phyloP scores from a whole-genome alignment of 164 flowering plant genomes.

The Vitis cinerea region DNA sequence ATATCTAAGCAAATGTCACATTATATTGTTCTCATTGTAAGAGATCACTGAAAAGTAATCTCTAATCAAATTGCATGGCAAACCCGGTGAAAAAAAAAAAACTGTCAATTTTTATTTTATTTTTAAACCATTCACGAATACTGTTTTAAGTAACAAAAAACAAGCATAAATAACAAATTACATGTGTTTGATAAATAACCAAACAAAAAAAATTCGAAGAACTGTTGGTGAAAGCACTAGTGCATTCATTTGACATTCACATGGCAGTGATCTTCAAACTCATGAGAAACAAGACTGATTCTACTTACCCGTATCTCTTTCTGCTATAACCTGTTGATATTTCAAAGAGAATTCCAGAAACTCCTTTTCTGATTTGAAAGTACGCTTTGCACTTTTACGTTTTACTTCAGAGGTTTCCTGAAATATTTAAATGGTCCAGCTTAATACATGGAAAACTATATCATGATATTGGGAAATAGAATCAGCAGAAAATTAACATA shows the following conservation, averaged over 20 bases:
- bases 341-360: conserved; percentile 81
- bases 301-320: conserved; percentile 80
- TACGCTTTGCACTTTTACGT: conserved; percentile 69
- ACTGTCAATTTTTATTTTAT: neutral
- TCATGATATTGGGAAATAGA: neutral
- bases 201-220: neutral
- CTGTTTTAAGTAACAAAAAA: neutral
- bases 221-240: neutral
- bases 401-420: conserved; percentile 75
- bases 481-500: too few species aligned
- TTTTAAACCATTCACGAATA: too few species aligned
- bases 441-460: neutral
- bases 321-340: conserved; percentile 86
- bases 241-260: neutral
- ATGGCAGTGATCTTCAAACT: neutral
- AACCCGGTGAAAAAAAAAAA: too few species aligned
- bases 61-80: too few species aligned
- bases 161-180: neutral
- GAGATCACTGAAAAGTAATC: too few species aligned
- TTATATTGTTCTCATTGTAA: too few species aligned
- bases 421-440: conserved; percentile 4
- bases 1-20: neutral
- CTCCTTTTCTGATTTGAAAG: conserved; percentile 76
- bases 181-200: neutral
- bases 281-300: neutral